Conservation (phyloP, 2,329 filamentous ascomycete species). For the Colletotrichum sp. region DNA sequence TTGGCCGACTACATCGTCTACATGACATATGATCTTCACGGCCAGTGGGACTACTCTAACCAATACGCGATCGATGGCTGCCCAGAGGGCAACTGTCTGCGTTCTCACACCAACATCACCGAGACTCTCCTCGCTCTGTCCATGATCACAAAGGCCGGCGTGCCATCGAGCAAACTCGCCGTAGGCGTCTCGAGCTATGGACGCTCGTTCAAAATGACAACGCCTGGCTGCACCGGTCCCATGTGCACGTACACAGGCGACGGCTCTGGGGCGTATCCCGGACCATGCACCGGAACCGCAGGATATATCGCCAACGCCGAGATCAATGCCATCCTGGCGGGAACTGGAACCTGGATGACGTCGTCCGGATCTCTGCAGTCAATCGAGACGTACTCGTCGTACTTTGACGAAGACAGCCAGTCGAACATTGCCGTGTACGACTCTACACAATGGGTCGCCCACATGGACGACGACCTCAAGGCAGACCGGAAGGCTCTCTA, state of each 20-base stretch:
- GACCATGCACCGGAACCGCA: conserved; percentile 29
- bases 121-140: conserved; percentile 37
- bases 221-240: conserved; percentile 29
- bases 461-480: conserved; percentile 32
- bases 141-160: conserved; percentile 41
- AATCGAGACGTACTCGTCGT: background rate
- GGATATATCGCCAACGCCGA: conserved; percentile 38
- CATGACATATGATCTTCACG: conserved; percentile 41
- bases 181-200: conserved; percentile 37
- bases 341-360: background rate
- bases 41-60: conserved; percentile 31
- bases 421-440: conserved; percentile 29
- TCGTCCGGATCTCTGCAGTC: background rate
- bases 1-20: conserved; percentile 38
- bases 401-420: too few relatives aligned
- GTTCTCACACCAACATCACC: conserved; percentile 43
- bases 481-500: conserved; percentile 21
- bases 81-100: conserved; percentile 36
- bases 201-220: conserved; percentile 36
- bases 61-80: conserved; percentile 29
- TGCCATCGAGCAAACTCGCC: conserved; percentile 31
- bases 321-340: conserved; percentile 25
- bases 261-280: conserved; percentile 22
- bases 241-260: conserved; percentile 30
- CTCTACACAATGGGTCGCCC: conserved; percentile 36